Evolutionary conservation across 2,329 filamentous ascomycete genomes (phyloP), one percentile per base, ranked within the genome.

Genomic region (Pleomassaria siparia): DNA sequence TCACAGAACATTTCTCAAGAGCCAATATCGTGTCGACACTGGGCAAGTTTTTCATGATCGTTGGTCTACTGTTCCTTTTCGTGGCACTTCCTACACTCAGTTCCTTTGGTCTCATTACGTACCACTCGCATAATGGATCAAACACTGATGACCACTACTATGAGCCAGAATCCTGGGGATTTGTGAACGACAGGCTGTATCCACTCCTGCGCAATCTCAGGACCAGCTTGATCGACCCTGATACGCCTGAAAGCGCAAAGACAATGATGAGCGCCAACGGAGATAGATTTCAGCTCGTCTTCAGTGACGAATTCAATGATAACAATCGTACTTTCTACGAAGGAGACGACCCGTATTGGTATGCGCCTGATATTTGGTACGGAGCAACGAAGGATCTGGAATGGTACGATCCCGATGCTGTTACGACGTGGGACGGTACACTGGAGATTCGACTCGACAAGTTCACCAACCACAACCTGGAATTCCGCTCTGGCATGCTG

Each of bases 321-420:
- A 63, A 74, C 30, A 77, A 77, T 44, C 68, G 79, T 24, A 79
- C 78, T 0, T 82, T 82, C 55, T 82, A 80, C 51, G 71, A 74
- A 24, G 79, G 78, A n/a, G 80, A 82, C 52, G 80, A 82, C 55
- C 77, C 79, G 1, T 82, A 76, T 59, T 82, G 76, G 70, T 76
- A 69, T 26, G 78, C 75, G 11, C 72, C 74, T 12, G 72, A 82
- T 53, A 66, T 80, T 40, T 81, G 80, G 76, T 82, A 82, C 61
- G 77, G 75, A 35, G 76, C 75, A 7, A 80, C 77, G 2, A 60
- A 72, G 44, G 77, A 80, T 59, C 50, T 79, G 43, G 76, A 79
- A 60, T 73, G 78, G 78, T 74, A 81, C 62, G 67, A 77, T 63
- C 70, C 79, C 50, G 78, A 79, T 58, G 78, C 78, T 3, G 72